phyloP scores from a whole-genome alignment of 2,329 filamentous ascomycete species.

The Hortaea sp. region DNA sequence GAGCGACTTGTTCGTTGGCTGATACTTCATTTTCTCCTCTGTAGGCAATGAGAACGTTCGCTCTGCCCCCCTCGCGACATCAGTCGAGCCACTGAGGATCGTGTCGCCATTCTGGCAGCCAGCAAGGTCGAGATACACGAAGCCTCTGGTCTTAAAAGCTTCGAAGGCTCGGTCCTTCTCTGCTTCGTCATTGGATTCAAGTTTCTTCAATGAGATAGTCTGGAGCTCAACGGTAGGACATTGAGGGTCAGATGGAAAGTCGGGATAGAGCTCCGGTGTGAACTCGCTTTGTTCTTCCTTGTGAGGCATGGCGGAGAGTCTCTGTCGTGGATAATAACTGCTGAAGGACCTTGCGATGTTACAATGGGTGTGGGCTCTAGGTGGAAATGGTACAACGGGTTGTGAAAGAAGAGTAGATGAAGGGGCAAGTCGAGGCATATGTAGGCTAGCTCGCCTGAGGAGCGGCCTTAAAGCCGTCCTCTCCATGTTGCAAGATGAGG shows the following conservation, averaged over 20 bases:
- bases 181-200: constrained; percentile 24
- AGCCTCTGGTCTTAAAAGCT: constrained; percentile 40
- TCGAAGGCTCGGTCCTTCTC: constrained; percentile 31
- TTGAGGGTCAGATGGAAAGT: constrained; percentile 27
- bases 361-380: neutral
- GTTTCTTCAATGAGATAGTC: constrained; percentile 31
- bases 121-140: constrained; percentile 46
- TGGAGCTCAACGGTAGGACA: constrained; percentile 19
- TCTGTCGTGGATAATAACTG: neutral
- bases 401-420: neutral
- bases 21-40: constrained; percentile 42
- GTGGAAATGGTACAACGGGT: neutral
- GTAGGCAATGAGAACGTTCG: constrained; percentile 37
- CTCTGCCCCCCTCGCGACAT: constrained; percentile 29
- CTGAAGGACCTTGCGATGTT: neutral
- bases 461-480: neutral
- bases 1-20: constrained; percentile 35
- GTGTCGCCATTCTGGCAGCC: constrained; percentile 18
- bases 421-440: neutral
- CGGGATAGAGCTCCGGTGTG: constrained; percentile 26
- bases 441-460: neutral
- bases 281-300: constrained; percentile 21
- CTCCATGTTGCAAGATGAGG: neutral
- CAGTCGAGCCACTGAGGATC: constrained; percentile 17
- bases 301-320: constrained; percentile 19